Base-by-base conservation (phyloP, 805 yeast species). In the Myxozyma monticola region DNA sequence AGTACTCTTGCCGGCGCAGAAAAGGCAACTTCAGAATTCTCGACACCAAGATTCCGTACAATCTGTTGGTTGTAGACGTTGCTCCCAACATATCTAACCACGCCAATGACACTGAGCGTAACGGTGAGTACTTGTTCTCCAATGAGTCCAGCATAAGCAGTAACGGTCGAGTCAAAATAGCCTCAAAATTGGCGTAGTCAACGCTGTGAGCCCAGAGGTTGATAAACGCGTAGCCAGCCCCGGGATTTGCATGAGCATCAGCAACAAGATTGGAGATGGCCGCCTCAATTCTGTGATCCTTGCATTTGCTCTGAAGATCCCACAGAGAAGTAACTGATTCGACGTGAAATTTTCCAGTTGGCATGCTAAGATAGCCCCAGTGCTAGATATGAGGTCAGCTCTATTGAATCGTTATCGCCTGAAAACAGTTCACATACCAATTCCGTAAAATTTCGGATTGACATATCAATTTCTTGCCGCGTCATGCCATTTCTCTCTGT, bases 191-290 rank as follows among this genome's bases (percentile, higher is more conserved):
- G 2, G 65, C 55, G 2, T 68, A 60, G 31, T 81, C 87, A 37
- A 74, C 76, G 0, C 91, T 76, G 60, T 86, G 91, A 2, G 75
- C 73, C 97, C 97, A 91, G 4, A 90, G 64, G 7, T 79, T 75
- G 43, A 80, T 75, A 56, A 88, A 77, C 0, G 85, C 84, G 15
- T 71, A 65, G 0, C 84, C 66, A 51, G 81, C 72, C 15, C 73
- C 67, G 4, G 67, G 63, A 18, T 74, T 67, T 30, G 67, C 54
- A 5, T 49, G 42, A 3, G 59, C 62, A 1, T 73, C 63, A 12
- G 82, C 61, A 26, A 87, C 74, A 40, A 80, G 72, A 1, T 77
- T 71, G 0, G 87, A 71, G 2, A 90, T 56, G 0, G 88, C 85
- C 1, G 95, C 91, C 60, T 89, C 95, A 22, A 89, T 75, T 40